A percentile compares a stretch with the other conserved stretches of the same genome.
phyloP scores from a whole-genome alignment of 2,329 filamentous ascomycete species.

The Xylaria sp. region DNA sequence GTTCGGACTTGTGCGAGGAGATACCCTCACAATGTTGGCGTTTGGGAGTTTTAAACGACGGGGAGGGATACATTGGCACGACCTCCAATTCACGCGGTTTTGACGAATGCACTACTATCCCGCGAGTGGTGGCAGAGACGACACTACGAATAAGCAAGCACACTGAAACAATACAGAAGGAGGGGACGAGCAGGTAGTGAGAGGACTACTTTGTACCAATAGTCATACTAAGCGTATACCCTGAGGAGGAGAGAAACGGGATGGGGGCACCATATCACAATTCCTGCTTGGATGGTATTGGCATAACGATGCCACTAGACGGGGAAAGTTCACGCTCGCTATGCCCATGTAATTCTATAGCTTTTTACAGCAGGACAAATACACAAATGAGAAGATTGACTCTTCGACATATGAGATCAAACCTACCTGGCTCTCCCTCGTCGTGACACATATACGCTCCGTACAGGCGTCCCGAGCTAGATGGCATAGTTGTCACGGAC shows the following conservation, averaged over 20 bases:
- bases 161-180: slow-evolving; percentile 6
- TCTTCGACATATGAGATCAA: too few species aligned
- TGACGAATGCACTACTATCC: slow-evolving; percentile 23
- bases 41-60: slow-evolving; percentile 40
- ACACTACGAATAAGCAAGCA: slow-evolving; percentile 23
- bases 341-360: slow-evolving; percentile 47
- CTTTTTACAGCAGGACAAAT: slow-evolving; percentile 35
- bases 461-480: not conserved
- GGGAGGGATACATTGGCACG: slow-evolving; percentile 24
- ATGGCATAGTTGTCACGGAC: not conserved
- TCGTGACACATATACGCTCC: not conserved
- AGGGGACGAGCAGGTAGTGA: slow-evolving; percentile 17
- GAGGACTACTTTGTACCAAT: slow-evolving; percentile 32
- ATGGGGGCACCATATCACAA: slow-evolving; percentile 22
- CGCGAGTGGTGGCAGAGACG: slow-evolving; percentile 2
- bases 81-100: slow-evolving; percentile 31
- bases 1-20: slow-evolving; percentile 42
- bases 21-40: slow-evolving; percentile 48
- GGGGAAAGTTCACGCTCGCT: slow-evolving; percentile 42
- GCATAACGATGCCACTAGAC: slow-evolving; percentile 19
- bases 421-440: not conserved
- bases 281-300: slow-evolving; percentile 4
- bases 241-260: slow-evolving; percentile 18
- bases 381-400: slow-evolving; percentile 10
- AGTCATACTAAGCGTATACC: slow-evolving; percentile 34